phyloP scores from a whole-genome alignment of 768 basidiomycete genomes.

The Sutorius australiensis region DNA sequence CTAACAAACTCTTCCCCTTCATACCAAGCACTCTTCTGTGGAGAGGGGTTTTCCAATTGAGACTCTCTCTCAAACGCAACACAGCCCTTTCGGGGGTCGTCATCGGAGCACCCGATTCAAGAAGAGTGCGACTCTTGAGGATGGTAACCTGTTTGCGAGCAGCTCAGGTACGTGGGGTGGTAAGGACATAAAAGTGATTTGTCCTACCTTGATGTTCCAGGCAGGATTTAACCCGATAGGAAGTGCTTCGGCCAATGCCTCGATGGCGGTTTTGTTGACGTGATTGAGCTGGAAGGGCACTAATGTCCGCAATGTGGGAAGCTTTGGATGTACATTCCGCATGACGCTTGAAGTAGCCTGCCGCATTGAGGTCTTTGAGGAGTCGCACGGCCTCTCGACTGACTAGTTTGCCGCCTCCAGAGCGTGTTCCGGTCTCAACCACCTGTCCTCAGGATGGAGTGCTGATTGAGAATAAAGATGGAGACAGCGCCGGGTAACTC shows the following conservation, averaged over 20 bases:
- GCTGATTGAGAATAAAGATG: too few relatives aligned
- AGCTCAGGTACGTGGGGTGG: background rate
- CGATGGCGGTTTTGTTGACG: conserved; percentile 23
- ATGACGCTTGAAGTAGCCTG: conserved; percentile 35
- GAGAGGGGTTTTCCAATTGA: conserved; percentile 21
- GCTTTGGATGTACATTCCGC: conserved; percentile 20
- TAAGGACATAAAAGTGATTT: background rate
- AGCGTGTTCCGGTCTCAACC: too few relatives aligned
- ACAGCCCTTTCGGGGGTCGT: conserved; percentile 22
- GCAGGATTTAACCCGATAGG: conserved; percentile 4
- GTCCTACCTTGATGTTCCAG: conserved; percentile 23
- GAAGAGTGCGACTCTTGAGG: conserved; percentile 9
- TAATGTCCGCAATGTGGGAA: conserved; percentile 12
- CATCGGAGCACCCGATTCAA: background rate
- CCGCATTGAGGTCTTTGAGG: conserved; percentile 38
- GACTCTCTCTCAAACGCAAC: conserved; percentile 17
- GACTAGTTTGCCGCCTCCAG: conserved; percentile 11
- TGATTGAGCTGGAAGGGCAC: conserved; percentile 7
- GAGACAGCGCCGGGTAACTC: too few relatives aligned
- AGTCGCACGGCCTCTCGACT: conserved; percentile 30
- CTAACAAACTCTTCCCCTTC: conserved; percentile 16
- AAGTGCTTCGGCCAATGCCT: conserved; percentile 27
- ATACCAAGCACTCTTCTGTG: conserved; percentile 3
- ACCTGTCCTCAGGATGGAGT: too few relatives aligned
- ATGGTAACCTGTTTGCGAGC: conserved; percentile 17